Evolutionary conservation across 768 basidiomycete genomes (phyloP), one percentile per base, ranked within the genome.

Genomic region (Mycena metata): DNA sequence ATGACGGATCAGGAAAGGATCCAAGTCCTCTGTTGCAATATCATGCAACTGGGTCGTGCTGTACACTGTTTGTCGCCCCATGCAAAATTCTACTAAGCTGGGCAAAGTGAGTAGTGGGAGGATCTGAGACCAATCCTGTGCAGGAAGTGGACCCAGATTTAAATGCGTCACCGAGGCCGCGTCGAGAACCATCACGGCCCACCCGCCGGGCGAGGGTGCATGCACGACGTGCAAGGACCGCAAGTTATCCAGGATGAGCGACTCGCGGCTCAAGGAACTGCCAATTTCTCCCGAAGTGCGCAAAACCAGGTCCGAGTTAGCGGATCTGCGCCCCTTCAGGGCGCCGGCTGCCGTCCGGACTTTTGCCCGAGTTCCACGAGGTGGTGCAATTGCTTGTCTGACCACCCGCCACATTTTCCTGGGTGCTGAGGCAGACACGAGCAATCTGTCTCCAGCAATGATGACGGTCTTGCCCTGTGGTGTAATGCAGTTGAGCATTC

Each of bases 1-100:
- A 51, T 65, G 69, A 23, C 69, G 69, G 1, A 57, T 23, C 39
- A 69, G 64, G 35, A 69, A 69, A 1, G 35, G 59, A 26, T 69
- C 63, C 13, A 69, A 15, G 12, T 55, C 57, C 15, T n/a, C 45
- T 6, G 36, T n/a, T 10, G 35, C 7, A 5, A 69, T 43, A 17
- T 60, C 59, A 21, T 35, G 51, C 10, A 69, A 39, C 3, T 61
- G 52, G 1, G 42, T 11, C 12, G 41, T 24, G 13, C 36, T 35
- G 46, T 54, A 61, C 30, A 41, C 49, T 16, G 58, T 30, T 16
- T 23, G 17, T 3, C 26, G 23, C 33, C 57, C 59, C 33, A 65
- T 61, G 11, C 16, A 23, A 9, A 69, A 24, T 21, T 69, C 59
- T 17, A 21, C 10, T 4, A 67, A 43, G 5, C 8, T 7, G 24